phyloP scores from a whole-genome alignment of 2,329 filamentous ascomycete genomes.

The Neofusicoccum cordaticola region DNA sequence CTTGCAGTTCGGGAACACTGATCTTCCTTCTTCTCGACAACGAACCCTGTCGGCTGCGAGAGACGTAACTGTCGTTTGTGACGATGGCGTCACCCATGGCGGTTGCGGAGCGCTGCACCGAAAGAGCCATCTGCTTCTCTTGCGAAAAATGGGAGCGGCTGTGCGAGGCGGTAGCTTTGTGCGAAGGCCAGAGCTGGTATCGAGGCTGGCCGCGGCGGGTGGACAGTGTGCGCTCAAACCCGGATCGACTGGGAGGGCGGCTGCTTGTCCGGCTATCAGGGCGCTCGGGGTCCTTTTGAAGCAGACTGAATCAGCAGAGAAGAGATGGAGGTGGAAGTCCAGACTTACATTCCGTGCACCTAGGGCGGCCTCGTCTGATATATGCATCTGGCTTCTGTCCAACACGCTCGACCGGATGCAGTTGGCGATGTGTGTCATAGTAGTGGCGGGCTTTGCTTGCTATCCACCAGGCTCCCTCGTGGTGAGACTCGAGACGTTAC shows the following conservation, averaged over 20 bases:
- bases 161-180: background rate
- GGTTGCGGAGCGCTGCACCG: constrained; percentile 37
- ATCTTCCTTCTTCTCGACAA: constrained; percentile 40
- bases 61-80: constrained; percentile 30
- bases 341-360: constrained; percentile 7
- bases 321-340: constrained; percentile 18
- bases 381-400: constrained; percentile 34
- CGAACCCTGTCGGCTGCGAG: constrained; percentile 34
- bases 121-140: constrained; percentile 36
- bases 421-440: constrained; percentile 45
- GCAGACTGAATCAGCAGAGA: constrained; percentile 21
- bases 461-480: constrained; percentile 12
- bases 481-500: constrained; percentile 16
- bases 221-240: background rate
- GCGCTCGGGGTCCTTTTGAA: constrained; percentile 1
- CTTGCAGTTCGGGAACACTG: constrained; percentile 39
- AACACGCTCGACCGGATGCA: constrained; percentile 35
- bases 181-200: constrained; percentile 37
- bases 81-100: constrained; percentile 41
- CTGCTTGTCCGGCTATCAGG: constrained; percentile 6
- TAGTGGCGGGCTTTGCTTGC: constrained; percentile 17
- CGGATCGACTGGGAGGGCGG: background rate
- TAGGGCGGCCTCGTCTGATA: constrained; percentile 23
- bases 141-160: constrained; percentile 9
- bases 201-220: constrained; percentile 21